Evolutionary conservation across 2,329 filamentous ascomycete species (phyloP).

Genomic region (Orbilia javanica): DNA sequence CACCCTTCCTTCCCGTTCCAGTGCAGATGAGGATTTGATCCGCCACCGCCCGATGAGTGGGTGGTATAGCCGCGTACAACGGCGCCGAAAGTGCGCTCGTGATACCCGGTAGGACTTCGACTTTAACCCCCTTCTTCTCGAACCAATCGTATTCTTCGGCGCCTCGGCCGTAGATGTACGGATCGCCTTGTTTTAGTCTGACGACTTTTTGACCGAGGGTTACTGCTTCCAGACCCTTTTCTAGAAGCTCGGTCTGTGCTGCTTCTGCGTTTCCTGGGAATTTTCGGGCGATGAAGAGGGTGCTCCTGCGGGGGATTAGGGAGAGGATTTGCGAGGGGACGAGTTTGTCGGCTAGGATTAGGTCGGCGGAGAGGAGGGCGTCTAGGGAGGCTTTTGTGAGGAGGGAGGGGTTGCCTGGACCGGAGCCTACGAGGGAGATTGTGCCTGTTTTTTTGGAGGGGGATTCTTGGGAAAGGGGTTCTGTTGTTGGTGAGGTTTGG

Average conservation of each 20-base stretch:
- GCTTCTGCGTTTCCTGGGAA: slow-evolving; percentile 97
- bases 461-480: slow-evolving; percentile 37
- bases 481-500: slow-evolving; percentile 31
- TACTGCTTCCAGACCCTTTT: slow-evolving; percentile 78
- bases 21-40: slow-evolving; percentile 98
- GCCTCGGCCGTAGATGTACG: slow-evolving; percentile 94
- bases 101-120: slow-evolving; percentile 85
- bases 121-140: slow-evolving; percentile 66
- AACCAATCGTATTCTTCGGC: slow-evolving; percentile 94
- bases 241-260: slow-evolving; percentile 89
- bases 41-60: slow-evolving; percentile 87
- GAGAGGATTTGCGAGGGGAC: slow-evolving; percentile 87
- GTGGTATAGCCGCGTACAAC: slow-evolving; percentile 86
- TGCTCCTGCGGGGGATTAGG: slow-evolving; percentile 88
- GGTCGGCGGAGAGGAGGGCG: slow-evolving; percentile 79
- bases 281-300: slow-evolving; percentile 92
- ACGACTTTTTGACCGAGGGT: slow-evolving; percentile 82
- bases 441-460: slow-evolving; percentile 68
- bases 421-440: slow-evolving; percentile 90
- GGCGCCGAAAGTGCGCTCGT: slow-evolving; percentile 89
- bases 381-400: slow-evolving; percentile 85
- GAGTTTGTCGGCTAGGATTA: slow-evolving; percentile 88
- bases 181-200: slow-evolving; percentile 94
- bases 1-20: slow-evolving; percentile 91
- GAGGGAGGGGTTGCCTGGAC: slow-evolving; percentile 91